A percentile compares a stretch with the other conserved stretches of the same genome.
phyloP scores from a whole-genome alignment of 1,139 yeast genomes.

The Starmera stellimalicola region DNA sequence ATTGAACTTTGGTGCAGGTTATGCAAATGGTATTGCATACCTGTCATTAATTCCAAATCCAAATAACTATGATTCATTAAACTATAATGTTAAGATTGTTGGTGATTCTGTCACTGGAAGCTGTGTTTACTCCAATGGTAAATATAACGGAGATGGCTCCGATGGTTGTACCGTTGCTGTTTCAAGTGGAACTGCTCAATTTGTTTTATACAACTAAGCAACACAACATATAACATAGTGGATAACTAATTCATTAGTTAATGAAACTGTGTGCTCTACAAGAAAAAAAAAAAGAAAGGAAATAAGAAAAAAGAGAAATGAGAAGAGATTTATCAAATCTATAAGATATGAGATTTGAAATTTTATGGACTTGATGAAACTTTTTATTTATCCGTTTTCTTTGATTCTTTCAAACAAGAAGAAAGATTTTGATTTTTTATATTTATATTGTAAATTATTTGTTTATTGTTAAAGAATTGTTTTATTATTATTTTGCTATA shows the following conservation, averaged over 20 bases:
- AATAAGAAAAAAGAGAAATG: not conserved
- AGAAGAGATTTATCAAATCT: too few species aligned
- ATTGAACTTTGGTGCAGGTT: slow-evolving; percentile 70
- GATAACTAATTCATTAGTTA: too few species aligned
- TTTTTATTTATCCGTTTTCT: too few species aligned
- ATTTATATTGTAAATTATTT: not conserved
- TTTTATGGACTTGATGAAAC: too few species aligned
- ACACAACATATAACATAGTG: too few species aligned
- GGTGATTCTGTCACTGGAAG: slow-evolving; percentile 45
- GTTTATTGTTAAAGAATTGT: not conserved
- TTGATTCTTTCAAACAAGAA: too few species aligned
- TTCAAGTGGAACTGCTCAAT: slow-evolving; percentile 55
- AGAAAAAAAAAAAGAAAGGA: not conserved
- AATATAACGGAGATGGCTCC: slow-evolving; percentile 49
- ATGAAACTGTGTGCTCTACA: too few species aligned
- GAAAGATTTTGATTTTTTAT: too few species aligned
- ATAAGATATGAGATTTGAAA: too few species aligned
- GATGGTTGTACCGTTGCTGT: slow-evolving; percentile 79
- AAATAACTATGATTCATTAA: slow-evolving; percentile 52
- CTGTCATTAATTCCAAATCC: slow-evolving; percentile 78
- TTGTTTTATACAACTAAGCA: slow-evolving; percentile 41
- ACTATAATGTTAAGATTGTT: slow-evolving; percentile 61
- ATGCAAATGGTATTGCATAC: slow-evolving; percentile 51
- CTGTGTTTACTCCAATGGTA: slow-evolving; percentile 57
- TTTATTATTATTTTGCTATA: too few species aligned